Evolutionary conservation across 1,139 yeast genomes (phyloP).

Genomic region (Scheffersomyces titani): DNA sequence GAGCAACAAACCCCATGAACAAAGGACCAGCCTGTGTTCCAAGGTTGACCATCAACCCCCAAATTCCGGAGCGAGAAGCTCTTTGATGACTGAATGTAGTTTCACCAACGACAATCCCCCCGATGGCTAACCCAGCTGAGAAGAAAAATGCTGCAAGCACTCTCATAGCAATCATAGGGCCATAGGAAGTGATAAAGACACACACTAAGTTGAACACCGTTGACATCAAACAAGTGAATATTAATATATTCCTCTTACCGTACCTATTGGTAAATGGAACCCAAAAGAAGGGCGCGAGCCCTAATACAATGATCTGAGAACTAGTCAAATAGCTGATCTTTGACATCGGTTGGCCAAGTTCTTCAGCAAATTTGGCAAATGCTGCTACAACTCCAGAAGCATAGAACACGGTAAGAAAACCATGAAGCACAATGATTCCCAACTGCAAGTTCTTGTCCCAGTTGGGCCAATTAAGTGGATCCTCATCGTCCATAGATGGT

Average conservation of each 20-base stretch:
- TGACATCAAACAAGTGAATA: slow-evolving; percentile 15
- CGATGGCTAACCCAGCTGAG: slow-evolving; percentile 20
- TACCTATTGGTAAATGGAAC: slow-evolving; percentile 20
- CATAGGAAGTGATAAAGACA: slow-evolving; percentile 14
- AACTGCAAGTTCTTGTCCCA: slow-evolving; percentile 13
- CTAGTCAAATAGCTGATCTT: slow-evolving; percentile 16
- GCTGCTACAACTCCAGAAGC: slow-evolving; percentile 23
- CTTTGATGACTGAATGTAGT: slow-evolving; percentile 21
- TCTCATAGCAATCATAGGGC: slow-evolving; percentile 17
- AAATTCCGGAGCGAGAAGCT: slow-evolving; percentile 21
- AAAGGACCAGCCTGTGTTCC: slow-evolving; percentile 23
- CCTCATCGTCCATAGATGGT: slow-evolving; percentile 17
- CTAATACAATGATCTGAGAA: slow-evolving; percentile 18
- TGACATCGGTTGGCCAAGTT: slow-evolving; percentile 13
- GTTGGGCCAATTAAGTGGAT: slow-evolving; percentile 20
- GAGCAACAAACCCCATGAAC: slow-evolving; percentile 21
- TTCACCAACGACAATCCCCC: slow-evolving; percentile 19
- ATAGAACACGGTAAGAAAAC: slow-evolving; percentile 19
- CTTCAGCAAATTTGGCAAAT: slow-evolving; percentile 13
- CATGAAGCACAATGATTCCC: slow-evolving; percentile 19
- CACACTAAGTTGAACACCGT: slow-evolving; percentile 19
- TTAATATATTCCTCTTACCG: slow-evolving; percentile 16
- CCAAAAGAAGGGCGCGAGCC: slow-evolving; percentile 21
- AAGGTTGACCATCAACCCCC: slow-evolving; percentile 20
- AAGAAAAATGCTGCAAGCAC: slow-evolving; percentile 18